Base-by-base conservation (phyloP, 495 filamentous ascomycete species). In the Poronia punctata region DNA sequence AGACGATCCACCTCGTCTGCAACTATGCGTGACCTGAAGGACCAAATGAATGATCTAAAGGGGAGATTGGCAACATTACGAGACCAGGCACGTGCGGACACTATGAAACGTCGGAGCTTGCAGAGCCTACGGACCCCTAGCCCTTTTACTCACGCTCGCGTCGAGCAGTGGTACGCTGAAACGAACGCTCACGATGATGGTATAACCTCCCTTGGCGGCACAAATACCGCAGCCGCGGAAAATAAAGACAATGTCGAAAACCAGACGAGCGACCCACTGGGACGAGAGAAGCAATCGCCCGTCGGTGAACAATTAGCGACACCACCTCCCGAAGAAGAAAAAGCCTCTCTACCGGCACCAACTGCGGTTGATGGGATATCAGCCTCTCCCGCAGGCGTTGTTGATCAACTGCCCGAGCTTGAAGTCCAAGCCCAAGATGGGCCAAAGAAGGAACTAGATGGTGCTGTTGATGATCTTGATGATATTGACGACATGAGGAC, bases 41-140 rank as follows among this genome's bases (percentile, higher is more conserved):
- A 89, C 47, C 88, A 98, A 65, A 92, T 97, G 83, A 82, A 89
- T 49, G 88, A 88, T 48, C 67, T 98, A 17, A 88, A 90, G 52
- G 92, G 90, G 35, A 86, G 88, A 49, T 86, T 98, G 15, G 94
- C 89, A 3, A 83, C 71, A 8, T 63, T 98, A 22, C 80, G 89
- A 44, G 78, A 88, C 48, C 83, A 88, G 56, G 82, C 83, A 4
- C 77, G 84, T 34, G 84, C 84, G 45, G 92, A 96, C 50, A 85
- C 74, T 45, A 61, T 95, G 46, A 83, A 84, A 46, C 75, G 92
- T 29, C 78, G 83, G 34, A 95, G 90, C 56, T 55, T 93, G 37
- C 86, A 90, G 48, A 90, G 78, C 60, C 63, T 95, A 31, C 78
- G 88, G 8, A 86, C 84, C 5, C 83, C 86, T 3, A 93, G 86